Evolutionary conservation across 768 basidiomycete species (phyloP).

Genomic region (Panellus pusillus): DNA sequence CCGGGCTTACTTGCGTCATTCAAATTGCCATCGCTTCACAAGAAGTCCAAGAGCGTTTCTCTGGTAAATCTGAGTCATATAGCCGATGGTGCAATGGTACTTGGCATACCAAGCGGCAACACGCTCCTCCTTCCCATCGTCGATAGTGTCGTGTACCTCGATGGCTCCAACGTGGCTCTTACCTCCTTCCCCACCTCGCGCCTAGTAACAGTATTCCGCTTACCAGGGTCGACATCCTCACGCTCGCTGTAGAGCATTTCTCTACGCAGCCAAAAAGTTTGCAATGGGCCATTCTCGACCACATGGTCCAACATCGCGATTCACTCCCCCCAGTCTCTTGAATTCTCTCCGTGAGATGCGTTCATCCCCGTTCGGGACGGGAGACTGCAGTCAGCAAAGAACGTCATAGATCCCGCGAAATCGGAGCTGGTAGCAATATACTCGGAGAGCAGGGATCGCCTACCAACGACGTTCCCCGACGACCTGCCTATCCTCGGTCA

Average conservation of each 20-base stretch:
- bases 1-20: conserved; percentile 11
- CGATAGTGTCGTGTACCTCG: conserved; percentile 28
- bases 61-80: conserved; percentile 1
- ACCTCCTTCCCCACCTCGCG: conserved; percentile 29
- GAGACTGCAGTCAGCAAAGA: conserved; percentile 7
- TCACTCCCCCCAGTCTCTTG: conserved; percentile 28
- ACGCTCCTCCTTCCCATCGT: conserved; percentile 27
- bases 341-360: conserved; percentile 23
- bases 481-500: conserved; percentile 14
- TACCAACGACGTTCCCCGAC: conserved; percentile 15
- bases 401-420: conserved; percentile 20
- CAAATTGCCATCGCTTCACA: conserved; percentile 17
- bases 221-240: conserved; percentile 27
- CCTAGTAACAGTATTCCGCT: conserved; percentile 18
- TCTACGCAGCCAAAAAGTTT: conserved; percentile 26
- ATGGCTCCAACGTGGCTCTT: conserved; percentile 23
- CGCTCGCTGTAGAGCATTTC: conserved; percentile 31
- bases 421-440: conserved; percentile 16
- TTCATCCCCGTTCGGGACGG: conserved; percentile 30
- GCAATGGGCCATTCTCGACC: conserved; percentile 28
- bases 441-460: conserved; percentile 17
- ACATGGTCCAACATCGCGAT: conserved; percentile 25
- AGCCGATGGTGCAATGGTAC: conserved; percentile 4
- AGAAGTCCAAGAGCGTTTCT: conserved; percentile 17
- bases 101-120: conserved; percentile 14